phyloP scores from a whole-genome alignment of 2,329 filamentous ascomycete genomes.

The Apiospora phragmitis region DNA sequence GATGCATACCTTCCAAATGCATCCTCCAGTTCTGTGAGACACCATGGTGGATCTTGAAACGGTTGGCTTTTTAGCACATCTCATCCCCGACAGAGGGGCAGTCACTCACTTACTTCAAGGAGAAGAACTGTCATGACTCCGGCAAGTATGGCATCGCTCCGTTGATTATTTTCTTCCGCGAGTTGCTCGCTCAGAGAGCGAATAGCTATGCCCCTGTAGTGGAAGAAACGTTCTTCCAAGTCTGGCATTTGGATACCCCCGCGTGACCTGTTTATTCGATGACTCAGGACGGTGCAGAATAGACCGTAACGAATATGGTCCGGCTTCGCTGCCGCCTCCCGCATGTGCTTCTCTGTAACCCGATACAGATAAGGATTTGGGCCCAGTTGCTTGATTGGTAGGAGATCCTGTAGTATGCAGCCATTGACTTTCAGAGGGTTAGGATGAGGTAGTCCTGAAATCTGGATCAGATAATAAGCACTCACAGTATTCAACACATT shows the following conservation, averaged over 20 bases:
- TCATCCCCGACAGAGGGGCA: not conserved
- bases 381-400: constrained; percentile 24
- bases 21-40: constrained; percentile 33
- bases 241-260: constrained; percentile 18
- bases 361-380: constrained; percentile 27
- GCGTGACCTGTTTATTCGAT: constrained; percentile 31
- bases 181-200: constrained; percentile 32
- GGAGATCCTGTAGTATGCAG: constrained; percentile 30
- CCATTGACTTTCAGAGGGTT: constrained; percentile 24
- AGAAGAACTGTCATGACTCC: constrained; percentile 34
- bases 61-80: not conserved
- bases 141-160: constrained; percentile 29
- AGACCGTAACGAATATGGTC: constrained; percentile 31
- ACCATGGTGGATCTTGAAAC: constrained; percentile 30
- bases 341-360: constrained; percentile 23
- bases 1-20: constrained; percentile 35
- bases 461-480: not conserved
- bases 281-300: constrained; percentile 34
- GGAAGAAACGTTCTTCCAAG: constrained; percentile 28
- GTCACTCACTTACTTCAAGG: constrained; percentile 32
- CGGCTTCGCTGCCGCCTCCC: constrained; percentile 21
- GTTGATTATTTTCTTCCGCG: constrained; percentile 18
- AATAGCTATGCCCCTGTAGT: constrained; percentile 31
- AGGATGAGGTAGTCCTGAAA: not conserved
- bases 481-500: constrained; percentile 27